Conservation (phyloP, 2,329 filamentous ascomycete genomes). For the Claviceps sp. region DNA sequence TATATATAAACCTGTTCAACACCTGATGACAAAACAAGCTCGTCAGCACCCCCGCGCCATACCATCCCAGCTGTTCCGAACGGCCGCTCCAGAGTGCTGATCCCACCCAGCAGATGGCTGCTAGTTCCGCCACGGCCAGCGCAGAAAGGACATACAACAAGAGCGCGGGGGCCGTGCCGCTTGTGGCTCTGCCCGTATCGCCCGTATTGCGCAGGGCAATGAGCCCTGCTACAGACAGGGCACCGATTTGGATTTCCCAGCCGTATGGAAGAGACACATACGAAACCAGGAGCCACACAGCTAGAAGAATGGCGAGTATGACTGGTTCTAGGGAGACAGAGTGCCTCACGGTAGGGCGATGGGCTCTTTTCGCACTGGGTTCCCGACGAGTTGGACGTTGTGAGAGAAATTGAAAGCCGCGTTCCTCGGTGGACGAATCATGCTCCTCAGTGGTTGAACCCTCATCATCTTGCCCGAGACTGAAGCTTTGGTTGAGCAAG, state of each 20-base stretch:
- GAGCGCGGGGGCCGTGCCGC: conserved; percentile 8
- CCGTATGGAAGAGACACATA: conserved; percentile 9
- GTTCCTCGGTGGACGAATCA: conserved; percentile 3
- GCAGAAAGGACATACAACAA: conserved; percentile 12
- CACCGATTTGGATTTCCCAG: conserved; percentile 15
- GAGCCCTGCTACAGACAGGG: conserved; percentile 15
- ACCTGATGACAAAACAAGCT: conserved; percentile 20
- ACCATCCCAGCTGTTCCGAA: conserved; percentile 10
- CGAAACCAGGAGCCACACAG: conserved; percentile 15
- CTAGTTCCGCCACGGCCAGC: conserved; percentile 19
- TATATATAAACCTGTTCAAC: neutral
- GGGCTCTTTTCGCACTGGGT: neutral
- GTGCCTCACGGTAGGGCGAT: neutral
- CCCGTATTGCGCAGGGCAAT: conserved; percentile 18
- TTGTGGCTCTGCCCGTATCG: conserved; percentile 11
- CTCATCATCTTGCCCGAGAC: conserved; percentile 21
- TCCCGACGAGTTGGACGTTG: neutral
- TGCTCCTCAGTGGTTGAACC: conserved; percentile 4
- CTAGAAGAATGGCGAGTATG: conserved; percentile 11
- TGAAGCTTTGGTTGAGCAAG: conserved; percentile 31
- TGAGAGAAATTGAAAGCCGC: neutral
- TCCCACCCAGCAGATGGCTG: conserved; percentile 20
- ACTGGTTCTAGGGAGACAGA: conserved; percentile 8
- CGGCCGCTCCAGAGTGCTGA: conserved; percentile 17
- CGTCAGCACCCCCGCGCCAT: conserved; percentile 17